These are phyloP conservation scores for Fusarium mangiferae DNA, from an alignment of 2,329 filamentous ascomycete genomes.

Conservation along the genomic window DNA sequence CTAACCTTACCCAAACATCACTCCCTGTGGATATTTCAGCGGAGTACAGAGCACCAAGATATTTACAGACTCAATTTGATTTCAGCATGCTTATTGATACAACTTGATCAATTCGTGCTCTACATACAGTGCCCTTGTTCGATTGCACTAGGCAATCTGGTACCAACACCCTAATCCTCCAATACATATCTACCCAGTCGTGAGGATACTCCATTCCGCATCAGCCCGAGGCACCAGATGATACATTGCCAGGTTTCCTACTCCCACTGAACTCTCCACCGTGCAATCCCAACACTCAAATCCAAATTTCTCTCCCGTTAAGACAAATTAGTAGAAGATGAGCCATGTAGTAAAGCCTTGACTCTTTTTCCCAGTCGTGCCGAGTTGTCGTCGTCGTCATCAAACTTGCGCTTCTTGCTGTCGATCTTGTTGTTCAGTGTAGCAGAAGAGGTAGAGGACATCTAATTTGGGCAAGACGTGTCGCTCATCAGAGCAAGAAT, in stretches of 20 bases:
- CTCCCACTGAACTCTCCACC: neutral
- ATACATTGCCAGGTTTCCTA: accelerated
- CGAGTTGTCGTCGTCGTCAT: too few species aligned
- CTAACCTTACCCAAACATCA: neutral
- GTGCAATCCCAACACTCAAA: neutral
- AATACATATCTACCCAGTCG: neutral
- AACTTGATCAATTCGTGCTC: neutral
- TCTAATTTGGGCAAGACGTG: too few species aligned
- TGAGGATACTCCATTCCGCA: neutral
- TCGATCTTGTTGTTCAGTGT: neutral
- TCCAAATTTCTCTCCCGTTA: too few species aligned
- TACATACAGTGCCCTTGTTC: neutral
- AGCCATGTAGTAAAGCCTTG: neutral
- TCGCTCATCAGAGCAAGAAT: too few species aligned
- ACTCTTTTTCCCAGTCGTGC: neutral
- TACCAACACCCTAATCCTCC: too few species aligned
- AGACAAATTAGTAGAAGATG: neutral
- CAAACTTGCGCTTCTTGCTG: neutral
- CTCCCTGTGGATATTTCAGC: neutral
- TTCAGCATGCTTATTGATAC: neutral
- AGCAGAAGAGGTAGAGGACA: neutral
- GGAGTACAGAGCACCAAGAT: neutral
- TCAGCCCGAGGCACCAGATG: neutral
- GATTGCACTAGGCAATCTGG: too few species aligned
- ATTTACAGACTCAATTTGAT: accelerated